A percentile compares a stretch with the other conserved stretches of the same genome.
Conservation (phyloP, 2,329 filamentous ascomycete genomes). For the Cordyceps militaris region DNA sequence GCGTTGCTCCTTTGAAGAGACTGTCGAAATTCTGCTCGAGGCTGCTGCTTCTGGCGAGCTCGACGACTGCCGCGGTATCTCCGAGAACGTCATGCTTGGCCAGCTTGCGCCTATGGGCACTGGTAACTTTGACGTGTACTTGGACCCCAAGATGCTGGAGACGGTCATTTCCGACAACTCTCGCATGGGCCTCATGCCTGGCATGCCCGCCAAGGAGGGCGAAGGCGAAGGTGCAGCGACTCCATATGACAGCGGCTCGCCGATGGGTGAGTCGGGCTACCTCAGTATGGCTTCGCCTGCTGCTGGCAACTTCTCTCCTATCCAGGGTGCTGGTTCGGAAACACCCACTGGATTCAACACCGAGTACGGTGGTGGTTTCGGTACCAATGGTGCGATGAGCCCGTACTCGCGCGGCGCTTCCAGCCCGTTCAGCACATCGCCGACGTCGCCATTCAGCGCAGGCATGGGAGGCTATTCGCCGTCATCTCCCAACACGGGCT, state of each 20-base stretch:
- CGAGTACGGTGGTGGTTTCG: conserved; percentile 49
- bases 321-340: conserved; percentile 68
- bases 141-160: conserved; percentile 93
- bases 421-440: conserved; percentile 69
- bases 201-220: conserved; percentile 67
- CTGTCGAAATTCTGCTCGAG: conserved; percentile 94
- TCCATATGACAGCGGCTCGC: conserved; percentile 85
- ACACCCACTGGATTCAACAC: conserved; percentile 58
- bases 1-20: conserved; percentile 99
- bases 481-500: conserved; percentile 64
- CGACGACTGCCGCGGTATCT: conserved; percentile 96
- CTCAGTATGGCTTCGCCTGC: conserved; percentile 56
- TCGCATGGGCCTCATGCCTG: conserved; percentile 73
- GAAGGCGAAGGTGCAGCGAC: conserved; percentile 80
- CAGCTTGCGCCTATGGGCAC: conserved; percentile 97
- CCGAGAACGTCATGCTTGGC: conserved; percentile 97
- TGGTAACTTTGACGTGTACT: conserved; percentile 86
- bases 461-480: conserved; percentile 62
- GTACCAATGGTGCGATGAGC: conserved; percentile 47
- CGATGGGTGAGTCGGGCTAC: conserved; percentile 65
- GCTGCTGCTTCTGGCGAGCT: conserved; percentile 91
- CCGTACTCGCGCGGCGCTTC: conserved; percentile 58
- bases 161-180: conserved; percentile 92
- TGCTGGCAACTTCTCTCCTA: conserved; percentile 66
- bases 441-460: conserved; percentile 56